Base-by-base conservation (phyloP, 2,329 filamentous ascomycete species). In the Aspergillus texensis region DNA sequence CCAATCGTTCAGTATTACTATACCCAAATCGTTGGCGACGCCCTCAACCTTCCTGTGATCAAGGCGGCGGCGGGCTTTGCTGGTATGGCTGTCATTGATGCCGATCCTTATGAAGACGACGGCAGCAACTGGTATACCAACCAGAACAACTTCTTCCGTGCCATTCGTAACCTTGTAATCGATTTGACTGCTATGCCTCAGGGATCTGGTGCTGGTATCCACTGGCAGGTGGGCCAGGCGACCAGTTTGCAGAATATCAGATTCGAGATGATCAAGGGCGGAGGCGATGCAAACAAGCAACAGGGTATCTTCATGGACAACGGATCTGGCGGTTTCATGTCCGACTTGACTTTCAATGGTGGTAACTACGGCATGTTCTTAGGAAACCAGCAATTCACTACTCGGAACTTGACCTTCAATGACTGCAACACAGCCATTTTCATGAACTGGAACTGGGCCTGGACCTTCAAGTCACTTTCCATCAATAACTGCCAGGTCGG, bases 391-490 rank as follows among this genome's bases (percentile, higher is more conserved):
- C 93, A 96, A 79, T 95, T 94, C 79, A 94, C 92, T 45, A 90
- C 89, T 32, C 89, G 92, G 69, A 95, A 96, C 79, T 74, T 95
- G 75, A 90, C 85, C 41, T 96, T 96, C 84, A 92, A 91, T 76
- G 85, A 86, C 77, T 94, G 91, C 82, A 85, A 92, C 74, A 96
- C 92, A 2, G 93, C 91, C 65, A 88, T 96, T 67, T 92, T 87
- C 80, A 91, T 95, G 88, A 93, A 93, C 83, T 96, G 93, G 93
- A 92, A 94, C 81, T 96, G 93, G 93, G 83, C 88, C 21, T 96
- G 91, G 90, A 88, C 89, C 52, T 87, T 95, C 79, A 92, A 94
- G 75, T 90, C 87, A 41, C 70, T 96, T 43, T 85, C 81, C 53
- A 91, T 96, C 78, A 88, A 92, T 76, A 88, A 90, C 75, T 92